These are phyloP conservation scores for Didymella pomorum DNA, from an alignment of 2,329 filamentous ascomycete genomes.

Conservation along the genomic window DNA sequence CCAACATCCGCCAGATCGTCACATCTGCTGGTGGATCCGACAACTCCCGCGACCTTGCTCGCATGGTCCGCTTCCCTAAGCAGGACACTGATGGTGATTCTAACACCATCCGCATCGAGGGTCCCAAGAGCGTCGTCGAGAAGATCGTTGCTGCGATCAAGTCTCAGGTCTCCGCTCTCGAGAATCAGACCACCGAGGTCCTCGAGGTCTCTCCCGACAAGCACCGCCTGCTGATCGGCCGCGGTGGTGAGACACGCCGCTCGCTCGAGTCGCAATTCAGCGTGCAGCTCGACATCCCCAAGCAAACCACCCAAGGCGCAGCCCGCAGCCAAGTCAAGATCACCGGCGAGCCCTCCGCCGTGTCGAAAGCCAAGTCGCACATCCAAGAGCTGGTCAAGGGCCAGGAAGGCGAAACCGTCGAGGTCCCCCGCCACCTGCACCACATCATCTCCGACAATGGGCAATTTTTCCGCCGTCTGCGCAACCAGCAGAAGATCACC, in stretches of 20 bases:
- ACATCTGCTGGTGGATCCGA: slow-evolving; percentile 87
- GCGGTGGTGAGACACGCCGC: slow-evolving; percentile 86
- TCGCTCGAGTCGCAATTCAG: slow-evolving; percentile 86
- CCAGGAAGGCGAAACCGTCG: slow-evolving; percentile 86
- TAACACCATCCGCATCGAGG: slow-evolving; percentile 86
- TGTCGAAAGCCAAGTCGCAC: slow-evolving; percentile 86
- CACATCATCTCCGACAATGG: slow-evolving; percentile 87
- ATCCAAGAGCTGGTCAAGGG: slow-evolving; percentile 81
- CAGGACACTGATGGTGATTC: slow-evolving; percentile 81
- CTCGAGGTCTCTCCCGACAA: slow-evolving; percentile 88
- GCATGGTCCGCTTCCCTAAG: slow-evolving; percentile 94
- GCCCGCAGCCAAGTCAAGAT: slow-evolving; percentile 87
- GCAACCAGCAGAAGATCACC: slow-evolving; percentile 84
- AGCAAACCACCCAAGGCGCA: slow-evolving; percentile 73
- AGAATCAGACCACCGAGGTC: slow-evolving; percentile 79
- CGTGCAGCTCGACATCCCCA: slow-evolving; percentile 88
- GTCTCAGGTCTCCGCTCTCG: slow-evolving; percentile 80
- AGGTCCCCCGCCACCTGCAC: slow-evolving; percentile 82
- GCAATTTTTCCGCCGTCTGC: slow-evolving; percentile 89
- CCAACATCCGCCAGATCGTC: slow-evolving; percentile 86
- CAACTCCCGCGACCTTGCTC: slow-evolving; percentile 81
- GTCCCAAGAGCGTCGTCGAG: slow-evolving; percentile 82
- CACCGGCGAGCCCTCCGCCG: slow-evolving; percentile 77
- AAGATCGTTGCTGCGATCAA: slow-evolving; percentile 86
- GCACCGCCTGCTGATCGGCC: slow-evolving; percentile 89